These are phyloP conservation scores for Metschnikowia lunata DNA, from an alignment of 805 yeast species.

Conservation along the genomic window DNA sequence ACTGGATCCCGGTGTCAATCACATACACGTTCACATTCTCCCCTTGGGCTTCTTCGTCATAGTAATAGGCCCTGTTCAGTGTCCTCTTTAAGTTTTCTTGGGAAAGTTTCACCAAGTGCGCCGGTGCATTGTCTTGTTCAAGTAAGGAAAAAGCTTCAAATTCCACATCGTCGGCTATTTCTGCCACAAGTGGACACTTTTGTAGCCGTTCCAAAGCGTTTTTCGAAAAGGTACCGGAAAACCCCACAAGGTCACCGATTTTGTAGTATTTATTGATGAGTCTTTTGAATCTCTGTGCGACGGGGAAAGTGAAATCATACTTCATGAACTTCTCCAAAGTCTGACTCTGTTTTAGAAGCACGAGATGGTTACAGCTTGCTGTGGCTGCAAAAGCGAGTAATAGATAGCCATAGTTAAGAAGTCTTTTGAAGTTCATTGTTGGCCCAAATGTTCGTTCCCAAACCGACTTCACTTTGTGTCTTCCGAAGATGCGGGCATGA, in stretches of 20 bases:
- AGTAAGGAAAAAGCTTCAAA: slow-evolving; percentile 51
- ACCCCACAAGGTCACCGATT: slow-evolving; percentile 68
- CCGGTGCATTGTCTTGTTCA: slow-evolving; percentile 47
- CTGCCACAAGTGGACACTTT: slow-evolving; percentile 59
- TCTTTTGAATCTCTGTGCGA: slow-evolving; percentile 40
- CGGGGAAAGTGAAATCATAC: slow-evolving; percentile 37
- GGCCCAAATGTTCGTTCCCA: too few species aligned
- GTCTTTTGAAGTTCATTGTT: slow-evolving; percentile 4
- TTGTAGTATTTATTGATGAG: slow-evolving; percentile 51
- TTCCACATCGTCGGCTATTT: slow-evolving; percentile 61
- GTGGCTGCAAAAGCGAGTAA: slow-evolving; percentile 1
- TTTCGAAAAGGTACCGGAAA: slow-evolving; percentile 57
- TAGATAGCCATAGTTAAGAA: slow-evolving; percentile 1
- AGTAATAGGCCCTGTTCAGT: slow-evolving; percentile 42
- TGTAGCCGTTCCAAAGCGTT: slow-evolving; percentile 45
- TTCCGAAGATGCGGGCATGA: too few species aligned
- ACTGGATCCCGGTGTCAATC: slow-evolving; percentile 16
- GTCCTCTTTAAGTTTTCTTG: slow-evolving; percentile 24
- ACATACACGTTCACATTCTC: slow-evolving; percentile 17
- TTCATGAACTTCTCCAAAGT: slow-evolving; percentile 46
- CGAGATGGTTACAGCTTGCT: slow-evolving; percentile 33
- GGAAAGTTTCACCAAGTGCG: slow-evolving; percentile 65
- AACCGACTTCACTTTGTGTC: too few species aligned
- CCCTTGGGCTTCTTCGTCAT: slow-evolving; percentile 47
- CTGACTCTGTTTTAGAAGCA: slow-evolving; percentile 48